These are phyloP conservation scores for Massarina eburnea DNA, from an alignment of 2,329 filamentous ascomycete genomes.

Conservation along the genomic window DNA sequence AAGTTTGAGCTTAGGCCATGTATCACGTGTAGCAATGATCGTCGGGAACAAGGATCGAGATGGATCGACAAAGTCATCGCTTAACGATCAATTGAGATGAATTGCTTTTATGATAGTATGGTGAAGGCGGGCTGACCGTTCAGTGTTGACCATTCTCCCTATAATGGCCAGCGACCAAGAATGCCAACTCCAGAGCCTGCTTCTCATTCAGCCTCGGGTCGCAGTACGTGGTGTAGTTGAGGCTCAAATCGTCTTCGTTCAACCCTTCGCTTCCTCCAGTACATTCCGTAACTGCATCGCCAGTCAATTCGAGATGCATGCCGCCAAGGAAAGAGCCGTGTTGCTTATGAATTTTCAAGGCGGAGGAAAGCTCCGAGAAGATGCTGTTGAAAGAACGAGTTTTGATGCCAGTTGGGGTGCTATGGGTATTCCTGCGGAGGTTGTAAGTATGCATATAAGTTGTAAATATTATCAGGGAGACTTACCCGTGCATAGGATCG, in stretches of 20 bases:
- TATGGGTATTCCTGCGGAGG: conserved; percentile 56
- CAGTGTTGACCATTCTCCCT: conserved; percentile 46
- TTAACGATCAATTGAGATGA: no score
- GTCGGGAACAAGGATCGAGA: no score
- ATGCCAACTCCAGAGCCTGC: conserved; percentile 92
- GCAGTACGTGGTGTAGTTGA: conserved; percentile 95
- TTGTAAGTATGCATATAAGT: conserved; percentile 1
- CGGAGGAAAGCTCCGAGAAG: conserved; percentile 80
- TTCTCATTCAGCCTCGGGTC: conserved; percentile 96
- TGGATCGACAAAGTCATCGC: no score
- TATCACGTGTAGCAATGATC: conserved; percentile 2
- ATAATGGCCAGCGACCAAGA: conserved; percentile 85
- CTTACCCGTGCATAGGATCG: conserved; percentile 91
- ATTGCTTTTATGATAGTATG: neutral
- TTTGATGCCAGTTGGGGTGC: conserved; percentile 78
- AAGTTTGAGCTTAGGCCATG: conserved; percentile 14
- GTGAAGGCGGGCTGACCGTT: neutral
- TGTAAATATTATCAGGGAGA: neutral
- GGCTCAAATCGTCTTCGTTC: conserved; percentile 81
- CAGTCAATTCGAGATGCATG: conserved; percentile 92
- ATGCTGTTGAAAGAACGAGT: conserved; percentile 91
- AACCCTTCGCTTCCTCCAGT: conserved; percentile 85
- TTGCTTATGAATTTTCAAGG: conserved; percentile 80
- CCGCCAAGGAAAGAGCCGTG: conserved; percentile 86
- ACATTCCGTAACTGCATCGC: conserved; percentile 95